Base-by-base conservation (phyloP, 805 yeast species). In the Sugiyamaella marilandica region DNA sequence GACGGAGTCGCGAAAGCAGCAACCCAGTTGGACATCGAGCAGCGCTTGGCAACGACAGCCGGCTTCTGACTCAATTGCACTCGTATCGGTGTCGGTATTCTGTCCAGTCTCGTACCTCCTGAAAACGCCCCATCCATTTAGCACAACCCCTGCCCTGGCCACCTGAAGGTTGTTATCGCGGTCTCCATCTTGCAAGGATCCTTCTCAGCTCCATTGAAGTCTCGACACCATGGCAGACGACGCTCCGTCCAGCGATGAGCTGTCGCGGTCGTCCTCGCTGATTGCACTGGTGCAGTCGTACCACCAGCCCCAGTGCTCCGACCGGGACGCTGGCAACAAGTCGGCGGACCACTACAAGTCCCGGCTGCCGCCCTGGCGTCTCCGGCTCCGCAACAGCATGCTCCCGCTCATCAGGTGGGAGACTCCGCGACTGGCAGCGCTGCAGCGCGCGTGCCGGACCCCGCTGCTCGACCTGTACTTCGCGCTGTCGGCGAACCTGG, bases 401-500 rank as follows among this genome's bases (percentile, higher is more conserved):
- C 67, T 84, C 36, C 84, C 85, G 0, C 59, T 75, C 14, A 76
- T 91, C 5, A 74, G 85, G 29, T 62, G 69, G 45, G 98, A 92
- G 66, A 84, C 95, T 0, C 77, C 74, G 1, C 53, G 77, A 1
- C 67, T 92, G n/a, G 72, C 76, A 9, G 58, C 59, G 2, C 69
- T 87, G 54, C 99, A 92, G 71, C 50, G 61, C 2, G 45, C 53
- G 4, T 62, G 58, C 10, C 73, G 95, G 53, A 65, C 69, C 36
- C 74, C 81, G 1, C 47, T 67, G 14, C 68, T 83, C 49, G 97
- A 91, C 69, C 62, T 74, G 24, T 94, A 85, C 62, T 92, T 92
- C 69, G 85, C 95, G 8, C 81, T 87, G 74, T 80, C 95, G 2
- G 96, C 98, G 14, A 83, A 85, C 61, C 73, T 94, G 57, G 99